Evolutionary conservation across 2,329 filamentous ascomycete genomes (phyloP), one percentile per base, ranked within the genome.

Genomic region (Lachnellula subtilissima): DNA sequence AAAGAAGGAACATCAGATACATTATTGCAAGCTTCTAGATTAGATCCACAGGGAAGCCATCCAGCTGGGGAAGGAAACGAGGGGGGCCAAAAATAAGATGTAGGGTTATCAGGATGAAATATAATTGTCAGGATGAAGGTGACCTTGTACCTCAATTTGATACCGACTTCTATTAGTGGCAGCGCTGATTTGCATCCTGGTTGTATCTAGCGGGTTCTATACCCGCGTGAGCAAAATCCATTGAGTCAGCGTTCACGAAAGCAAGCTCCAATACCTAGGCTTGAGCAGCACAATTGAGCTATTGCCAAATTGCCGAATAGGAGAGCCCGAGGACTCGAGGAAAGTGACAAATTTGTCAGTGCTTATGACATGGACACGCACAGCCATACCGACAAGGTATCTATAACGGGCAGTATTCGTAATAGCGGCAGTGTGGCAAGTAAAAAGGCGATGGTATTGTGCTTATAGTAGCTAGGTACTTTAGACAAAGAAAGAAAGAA

Each of bases 311-410:
- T 5, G 40, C 42, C 50, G 19, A 48, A 48, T 47, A 36, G 32
- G 43, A 46, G 35, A 47, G 48, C 37, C 48, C 47, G 53, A 32
- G 7, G 14, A 32, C 7, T 22, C 17, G 42, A 23, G 45, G 43
- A 35, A 48, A 28, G 28, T 39, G 39, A 51, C 53, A 49, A 52
- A 53, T 56, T 52, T 60, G 55, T 60, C 60, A 58, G 47, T 42
- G 57, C 48, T 57, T 57, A 60, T 58, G 52, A 57, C 52, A 52
- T 37, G 50, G 55, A 52, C 51, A 52, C 37, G 50, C 57, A 52
- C 51, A 59, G 56, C 60, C 57, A 54, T 59, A 19, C 36, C 48
- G 54, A 51, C 22, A 19, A 17, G n/a, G 22, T 37, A 53, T 54
- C 22, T 4, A 22, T 22, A 22, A 55, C 39, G 49, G 39, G 39